Base-by-base conservation (phyloP, 2,329 filamentous ascomycete species). In the Colletotrichum echinochloae region DNA sequence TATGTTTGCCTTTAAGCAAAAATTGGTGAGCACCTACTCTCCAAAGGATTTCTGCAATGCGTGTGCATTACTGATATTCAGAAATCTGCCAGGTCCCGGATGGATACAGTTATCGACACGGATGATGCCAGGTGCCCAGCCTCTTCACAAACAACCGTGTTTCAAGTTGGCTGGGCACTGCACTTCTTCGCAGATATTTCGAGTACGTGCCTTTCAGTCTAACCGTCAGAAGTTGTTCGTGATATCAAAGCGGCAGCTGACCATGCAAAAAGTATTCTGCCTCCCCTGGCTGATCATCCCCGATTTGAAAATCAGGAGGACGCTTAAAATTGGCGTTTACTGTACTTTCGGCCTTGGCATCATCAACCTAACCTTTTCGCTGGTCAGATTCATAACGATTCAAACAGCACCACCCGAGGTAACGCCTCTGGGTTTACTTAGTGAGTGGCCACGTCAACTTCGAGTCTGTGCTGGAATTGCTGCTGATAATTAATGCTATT, bases 351-450 rank as follows among this genome's bases (percentile, higher is more conserved):
- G 63, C 12, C 64, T 70, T 2, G 67, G 67, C 12, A 51, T 70
- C n/a, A 70, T 70, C 57, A 70, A 70, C 37, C 67, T 70, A 57
- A 67, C 64, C 2, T 70, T 70, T 30, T 70, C 67, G 6, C 57
- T 70, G 1, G 57, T 67, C 33, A 46, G 67, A n/a, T 70, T 70
- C 35, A 66, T 70, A n/a, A 70, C 67, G 7, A 67, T 70, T 4
- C 63, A 70, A 30, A 70, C 67, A 8, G 64, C 57, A 30, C 11
- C 67, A 4, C 26, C 67, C 3, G 64, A 70, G 9, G 51, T 41
- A 23, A 46, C 67, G 56, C 67, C 67, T 9, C 62, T 70, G 8
- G 67, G 67, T 20, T 48, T 70, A 11, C 64, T 70, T 11, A 56
- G 67, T 70, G 44, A 33, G 67, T 62, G 16, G 16, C 26, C 12